A percentile compares a stretch with the other conserved stretches of the same genome.
Evolutionary conservation across 768 basidiomycete genomes (phyloP).

Genomic region (Amanita rimosa): DNA sequence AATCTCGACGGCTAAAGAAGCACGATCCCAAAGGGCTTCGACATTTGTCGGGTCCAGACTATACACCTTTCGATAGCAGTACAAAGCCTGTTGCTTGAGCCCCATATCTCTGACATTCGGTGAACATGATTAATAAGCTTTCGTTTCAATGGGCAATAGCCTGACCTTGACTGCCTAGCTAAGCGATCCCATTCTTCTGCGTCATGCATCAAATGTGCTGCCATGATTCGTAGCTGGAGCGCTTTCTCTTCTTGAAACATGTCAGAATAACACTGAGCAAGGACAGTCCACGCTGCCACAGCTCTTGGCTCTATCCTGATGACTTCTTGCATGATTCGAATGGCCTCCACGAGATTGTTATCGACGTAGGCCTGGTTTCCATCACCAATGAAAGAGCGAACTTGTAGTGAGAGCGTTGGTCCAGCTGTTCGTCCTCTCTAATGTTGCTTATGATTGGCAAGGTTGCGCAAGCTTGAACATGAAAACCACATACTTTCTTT

Average conservation of each 20-base stretch:
- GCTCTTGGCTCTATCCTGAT: constrained; percentile 90
- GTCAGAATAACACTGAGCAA: constrained; percentile 78
- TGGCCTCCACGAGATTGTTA: constrained; percentile 51
- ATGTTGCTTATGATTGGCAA: constrained; percentile 3
- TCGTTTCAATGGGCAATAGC: background rate
- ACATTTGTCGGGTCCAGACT: constrained; percentile 73
- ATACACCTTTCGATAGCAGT: constrained; percentile 81
- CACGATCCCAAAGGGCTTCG: constrained; percentile 84
- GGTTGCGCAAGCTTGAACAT: background rate
- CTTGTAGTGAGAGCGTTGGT: constrained; percentile 56
- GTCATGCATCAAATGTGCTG: constrained; percentile 76
- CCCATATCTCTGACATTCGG: constrained; percentile 42
- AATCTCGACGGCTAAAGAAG: constrained; percentile 66
- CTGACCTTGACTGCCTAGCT: constrained; percentile 62
- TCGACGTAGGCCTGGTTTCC: constrained; percentile 84
- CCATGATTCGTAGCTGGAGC: constrained; percentile 79
- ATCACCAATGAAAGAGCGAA: constrained; percentile 65
- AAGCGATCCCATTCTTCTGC: constrained; percentile 83
- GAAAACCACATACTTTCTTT: constrained; percentile 26
- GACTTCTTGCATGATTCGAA: constrained; percentile 80
- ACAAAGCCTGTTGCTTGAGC: constrained; percentile 77
- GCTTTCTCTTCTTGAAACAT: constrained; percentile 57
- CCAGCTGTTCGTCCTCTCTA: constrained; percentile 37
- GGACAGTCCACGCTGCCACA: constrained; percentile 73
- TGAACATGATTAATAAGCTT: background rate